Conservation (phyloP, 2,329 filamentous ascomycete genomes). For the Sporothrix globosa region DNA sequence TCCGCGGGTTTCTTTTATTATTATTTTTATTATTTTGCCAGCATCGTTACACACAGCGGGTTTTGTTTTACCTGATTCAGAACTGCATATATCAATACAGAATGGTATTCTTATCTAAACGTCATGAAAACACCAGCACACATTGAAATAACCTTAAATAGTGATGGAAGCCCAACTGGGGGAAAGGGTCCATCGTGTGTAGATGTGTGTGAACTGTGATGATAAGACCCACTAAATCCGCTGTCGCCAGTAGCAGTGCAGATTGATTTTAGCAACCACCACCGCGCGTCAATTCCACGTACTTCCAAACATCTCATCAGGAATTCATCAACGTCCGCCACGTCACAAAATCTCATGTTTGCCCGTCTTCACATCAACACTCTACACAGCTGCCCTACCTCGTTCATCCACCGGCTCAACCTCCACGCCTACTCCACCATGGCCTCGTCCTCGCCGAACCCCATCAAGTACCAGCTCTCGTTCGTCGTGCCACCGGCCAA, state of each 20-base stretch:
- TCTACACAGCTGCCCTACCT: neutral
- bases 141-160: too few relatives aligned
- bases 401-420: neutral
- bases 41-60: neutral
- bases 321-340: neutral
- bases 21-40: neutral
- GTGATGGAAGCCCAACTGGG: too few relatives aligned
- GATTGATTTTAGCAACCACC: neutral
- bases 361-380: neutral
- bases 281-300: neutral
- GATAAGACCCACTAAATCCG: neutral
- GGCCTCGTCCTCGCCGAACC: neutral
- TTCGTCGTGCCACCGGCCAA: conserved; percentile 37
- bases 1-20: neutral
- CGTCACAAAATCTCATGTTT: neutral
- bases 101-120: neutral
- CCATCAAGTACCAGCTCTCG: conserved; percentile 29
- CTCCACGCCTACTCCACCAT: neutral
- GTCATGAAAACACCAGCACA: neutral
- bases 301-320: neutral
- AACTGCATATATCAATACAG: conserved; percentile 11
- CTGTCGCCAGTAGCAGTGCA: neutral
- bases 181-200: too few relatives aligned
- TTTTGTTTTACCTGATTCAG: neutral
- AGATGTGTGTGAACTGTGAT: too few relatives aligned